phyloP scores from a whole-genome alignment of 495 filamentous ascomycete genomes.

The Podospora anserina region DNA sequence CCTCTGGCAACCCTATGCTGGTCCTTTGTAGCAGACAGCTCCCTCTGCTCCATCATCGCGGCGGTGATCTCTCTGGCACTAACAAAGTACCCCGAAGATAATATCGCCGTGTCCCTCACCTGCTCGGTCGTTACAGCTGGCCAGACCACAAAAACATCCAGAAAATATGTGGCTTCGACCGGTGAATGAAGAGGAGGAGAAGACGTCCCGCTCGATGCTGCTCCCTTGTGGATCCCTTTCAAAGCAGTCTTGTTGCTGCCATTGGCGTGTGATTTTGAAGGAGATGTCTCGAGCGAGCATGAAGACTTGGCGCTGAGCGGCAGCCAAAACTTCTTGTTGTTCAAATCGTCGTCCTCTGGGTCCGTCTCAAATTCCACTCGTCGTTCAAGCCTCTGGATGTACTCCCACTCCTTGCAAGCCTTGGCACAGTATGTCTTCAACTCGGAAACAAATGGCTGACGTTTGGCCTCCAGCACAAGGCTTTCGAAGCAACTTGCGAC shows the following conservation, averaged over 20 bases:
- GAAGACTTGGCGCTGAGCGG: background rate
- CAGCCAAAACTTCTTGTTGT: constrained; percentile 1
- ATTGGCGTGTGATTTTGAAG: background rate
- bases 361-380: background rate
- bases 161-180: background rate
- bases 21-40: background rate
- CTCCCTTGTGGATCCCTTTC: background rate
- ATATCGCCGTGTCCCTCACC: background rate
- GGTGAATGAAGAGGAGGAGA: background rate
- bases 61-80: background rate
- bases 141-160: background rate
- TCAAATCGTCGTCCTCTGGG: background rate
- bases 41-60: background rate
- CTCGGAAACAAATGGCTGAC: background rate
- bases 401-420: constrained; percentile 7
- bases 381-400: constrained; percentile 14
- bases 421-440: background rate
- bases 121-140: background rate
- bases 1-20: background rate
- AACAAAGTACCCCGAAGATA: background rate
- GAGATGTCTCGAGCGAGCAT: background rate
- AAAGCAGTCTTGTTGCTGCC: background rate
- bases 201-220: background rate
- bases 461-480: background rate
- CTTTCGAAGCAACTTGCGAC: background rate